Base-by-base conservation (phyloP, 306 rosid genomes). In the Pyrus bretschneideri region DNA sequence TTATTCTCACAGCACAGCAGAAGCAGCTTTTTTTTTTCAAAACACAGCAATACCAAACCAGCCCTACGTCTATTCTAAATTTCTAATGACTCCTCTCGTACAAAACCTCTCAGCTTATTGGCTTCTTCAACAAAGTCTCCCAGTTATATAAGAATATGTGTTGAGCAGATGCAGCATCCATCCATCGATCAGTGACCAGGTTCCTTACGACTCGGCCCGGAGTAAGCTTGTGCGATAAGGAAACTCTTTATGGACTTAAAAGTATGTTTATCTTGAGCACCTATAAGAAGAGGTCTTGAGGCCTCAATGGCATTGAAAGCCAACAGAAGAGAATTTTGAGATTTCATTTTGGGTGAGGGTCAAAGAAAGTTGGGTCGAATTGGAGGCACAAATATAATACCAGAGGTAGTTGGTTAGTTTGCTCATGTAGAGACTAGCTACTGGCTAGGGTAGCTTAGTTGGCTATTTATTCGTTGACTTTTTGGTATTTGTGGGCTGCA, bases 161-260 rank as follows among this genome's bases (percentile, higher is more conserved):
- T 29, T 21, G 5, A 19, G 64, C 29, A 52, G 45, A 70, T 25
- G 4, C 5, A 21, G 21, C 30, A 6, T 59, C 67, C 67, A 67
- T 17, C 5, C 2, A n/a, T n/a, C 15, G 29, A 58, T 75, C 67
- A 84, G 67, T 86, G 90, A 25, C 88, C 90, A 5, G 69, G 3
- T 23, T 88, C 90, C 9, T 83, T 62, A 12, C 7, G 82, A 81
- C 84, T 86, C 11, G 90, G 86, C 5, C 86, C 86, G 1, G 88
- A 86, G 68, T 81, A 67, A 76, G 81, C 84, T 84, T 74, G 74
- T 86, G 70, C 35, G 35, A 33, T 3, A 33, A 33, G 35, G 35
- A 33, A 33, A 33, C 35, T 33, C 35, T 33, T 67, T 11, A 58
- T 19, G 23, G 76, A 17, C 19, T 72, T n/a, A 11, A 61, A 72